These are phyloP conservation scores for Boletus pseudo-olivaceus DNA, from an alignment of 768 basidiomycete genomes.

Conservation along the genomic window DNA sequence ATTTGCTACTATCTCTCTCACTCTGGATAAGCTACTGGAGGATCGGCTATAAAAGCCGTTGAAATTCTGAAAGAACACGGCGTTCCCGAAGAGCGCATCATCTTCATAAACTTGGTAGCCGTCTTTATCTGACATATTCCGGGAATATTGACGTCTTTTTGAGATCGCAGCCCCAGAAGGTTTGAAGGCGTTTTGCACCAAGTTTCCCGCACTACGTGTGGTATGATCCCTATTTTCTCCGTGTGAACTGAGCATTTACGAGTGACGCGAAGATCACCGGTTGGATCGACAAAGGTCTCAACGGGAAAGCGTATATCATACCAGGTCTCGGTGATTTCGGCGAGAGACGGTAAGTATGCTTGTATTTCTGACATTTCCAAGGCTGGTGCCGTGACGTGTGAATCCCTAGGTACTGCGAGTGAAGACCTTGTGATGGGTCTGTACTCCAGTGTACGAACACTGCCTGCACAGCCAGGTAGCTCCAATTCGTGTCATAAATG, in stretches of 20 bases:
- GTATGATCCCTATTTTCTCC: conserved; percentile 41
- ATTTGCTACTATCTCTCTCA: neutral
- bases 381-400: neutral
- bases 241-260: neutral
- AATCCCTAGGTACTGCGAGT: conserved; percentile 23
- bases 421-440: neutral
- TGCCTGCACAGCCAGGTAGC: neutral
- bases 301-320: conserved; percentile 87
- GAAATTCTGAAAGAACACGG: conserved; percentile 90
- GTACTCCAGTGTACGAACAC: neutral
- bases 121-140: neutral
- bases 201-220: conserved; percentile 73
- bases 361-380: neutral
- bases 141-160: neutral
- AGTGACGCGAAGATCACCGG: conserved; percentile 68
- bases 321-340: conserved; percentile 98
- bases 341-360: conserved; percentile 62
- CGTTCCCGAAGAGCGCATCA: conserved; percentile 91
- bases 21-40: conserved; percentile 71
- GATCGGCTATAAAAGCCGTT: conserved; percentile 96
- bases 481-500: neutral
- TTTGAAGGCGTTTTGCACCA: conserved; percentile 71
- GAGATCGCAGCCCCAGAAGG: conserved; percentile 91
- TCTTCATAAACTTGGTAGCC: conserved; percentile 87
- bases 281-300: conserved; percentile 92